A percentile compares a stretch with the other conserved stretches of the same genome.
Evolutionary conservation across 139 green algal genomes (phyloP).

Genomic region (Coelastrella sp.): DNA sequence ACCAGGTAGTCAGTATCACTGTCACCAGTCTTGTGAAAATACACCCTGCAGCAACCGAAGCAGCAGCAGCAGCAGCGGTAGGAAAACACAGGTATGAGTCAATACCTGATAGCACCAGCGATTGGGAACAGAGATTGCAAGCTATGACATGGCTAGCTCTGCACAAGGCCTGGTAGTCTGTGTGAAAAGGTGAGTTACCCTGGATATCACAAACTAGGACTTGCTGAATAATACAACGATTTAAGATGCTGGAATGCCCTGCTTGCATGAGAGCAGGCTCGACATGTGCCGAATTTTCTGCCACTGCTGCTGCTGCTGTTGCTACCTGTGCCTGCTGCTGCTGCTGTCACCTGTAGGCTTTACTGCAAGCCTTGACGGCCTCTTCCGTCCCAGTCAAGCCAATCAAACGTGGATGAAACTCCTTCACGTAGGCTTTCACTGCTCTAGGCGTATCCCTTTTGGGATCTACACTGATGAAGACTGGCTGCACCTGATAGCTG

Average conservation of each 20-base stretch:
- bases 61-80: background rate
- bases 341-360: conserved; percentile 72
- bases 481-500: conserved; percentile 69
- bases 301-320: background rate
- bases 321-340: background rate
- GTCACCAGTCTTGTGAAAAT: conserved; percentile 79
- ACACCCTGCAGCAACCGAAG: conserved; percentile 60
- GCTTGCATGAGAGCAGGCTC: background rate
- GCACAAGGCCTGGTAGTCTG: background rate
- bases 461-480: conserved; percentile 98
- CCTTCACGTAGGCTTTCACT: conserved; percentile 87
- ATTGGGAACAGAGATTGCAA: background rate
- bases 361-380: conserved; percentile 73
- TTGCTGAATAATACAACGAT: too few relatives aligned
- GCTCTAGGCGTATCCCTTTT: conserved; percentile 83
- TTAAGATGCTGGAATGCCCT: background rate
- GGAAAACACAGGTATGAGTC: background rate
- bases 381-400: conserved; percentile 92
- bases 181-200: too few relatives aligned
- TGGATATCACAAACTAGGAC: too few relatives aligned
- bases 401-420: conserved; percentile 96
- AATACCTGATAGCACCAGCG: background rate
- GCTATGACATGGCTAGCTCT: background rate
- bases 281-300: background rate
- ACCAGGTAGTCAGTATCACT: conserved; percentile 92